phyloP scores from a whole-genome alignment of 177 flowering plant species.

The Vitis hybrid region DNA sequence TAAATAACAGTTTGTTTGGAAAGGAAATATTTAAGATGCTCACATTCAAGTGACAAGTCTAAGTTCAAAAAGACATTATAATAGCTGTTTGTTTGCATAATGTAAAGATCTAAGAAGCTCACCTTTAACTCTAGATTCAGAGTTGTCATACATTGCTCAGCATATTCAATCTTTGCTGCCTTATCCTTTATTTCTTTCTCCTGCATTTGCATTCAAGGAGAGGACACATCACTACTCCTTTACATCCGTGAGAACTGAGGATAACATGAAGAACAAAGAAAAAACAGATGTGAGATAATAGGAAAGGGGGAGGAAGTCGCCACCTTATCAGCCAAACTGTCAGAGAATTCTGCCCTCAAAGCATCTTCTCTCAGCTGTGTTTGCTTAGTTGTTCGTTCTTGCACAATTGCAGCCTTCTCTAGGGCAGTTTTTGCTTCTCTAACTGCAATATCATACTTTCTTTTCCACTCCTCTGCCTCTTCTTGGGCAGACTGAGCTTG shows the following conservation, averaged over 20 bases:
- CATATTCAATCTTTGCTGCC: conserved; percentile 59
- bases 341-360: conserved; percentile 68
- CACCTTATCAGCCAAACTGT: conserved; percentile 71
- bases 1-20: no score
- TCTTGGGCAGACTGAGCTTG: conserved; percentile 82
- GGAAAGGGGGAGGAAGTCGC: conserved; percentile 17
- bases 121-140: conserved; percentile 77
- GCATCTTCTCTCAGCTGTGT: conserved; percentile 78
- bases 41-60: no score
- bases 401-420: conserved; percentile 88
- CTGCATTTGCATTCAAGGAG: conserved; percentile 35
- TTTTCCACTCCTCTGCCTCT: conserved; percentile 93
- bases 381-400: conserved; percentile 68
- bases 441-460: conserved; percentile 78
- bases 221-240: not conserved
- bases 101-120: conserved; percentile 8
- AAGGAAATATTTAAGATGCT: no score
- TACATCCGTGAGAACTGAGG: not conserved
- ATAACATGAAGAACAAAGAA: not conserved
- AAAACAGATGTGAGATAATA: not conserved
- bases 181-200: conserved; percentile 81
- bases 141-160: conserved; percentile 79
- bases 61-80: no score
- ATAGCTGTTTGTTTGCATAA: no score
- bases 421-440: conserved; percentile 87